Conservation (phyloP, 2,329 filamentous ascomycete species). For the Fusarium lateritium region DNA sequence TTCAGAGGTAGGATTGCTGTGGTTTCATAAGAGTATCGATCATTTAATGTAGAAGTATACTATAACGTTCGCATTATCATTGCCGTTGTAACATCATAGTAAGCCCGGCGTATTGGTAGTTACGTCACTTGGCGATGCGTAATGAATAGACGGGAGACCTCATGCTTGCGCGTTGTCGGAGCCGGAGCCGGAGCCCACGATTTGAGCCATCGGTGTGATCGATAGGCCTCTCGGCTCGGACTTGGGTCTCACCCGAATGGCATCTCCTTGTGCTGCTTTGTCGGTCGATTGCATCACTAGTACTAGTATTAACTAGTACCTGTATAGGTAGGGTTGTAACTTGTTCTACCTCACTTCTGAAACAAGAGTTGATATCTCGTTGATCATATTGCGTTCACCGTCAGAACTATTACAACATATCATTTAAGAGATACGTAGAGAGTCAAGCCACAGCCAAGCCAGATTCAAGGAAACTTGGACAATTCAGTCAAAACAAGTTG, state of each 20-base stretch:
- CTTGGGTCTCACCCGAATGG: slow-evolving; percentile 7
- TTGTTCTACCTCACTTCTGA: not conserved
- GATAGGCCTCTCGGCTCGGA: slow-evolving; percentile 22
- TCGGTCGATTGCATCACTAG: slow-evolving; percentile 10
- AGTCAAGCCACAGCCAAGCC: slow-evolving; percentile 25
- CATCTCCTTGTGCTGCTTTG: slow-evolving; percentile 20
- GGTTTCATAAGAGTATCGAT: too few relatives aligned
- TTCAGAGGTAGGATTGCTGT: too few relatives aligned
- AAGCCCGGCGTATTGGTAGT: too few relatives aligned
- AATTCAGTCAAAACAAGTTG: not conserved
- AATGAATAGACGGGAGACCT: too few relatives aligned
- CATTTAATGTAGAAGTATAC: too few relatives aligned
- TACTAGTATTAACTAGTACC: not conserved
- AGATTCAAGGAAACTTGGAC: slow-evolving; percentile 18
- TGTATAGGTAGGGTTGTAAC: not conserved
- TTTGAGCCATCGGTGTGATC: not conserved
- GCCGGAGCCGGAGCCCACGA: too few relatives aligned
- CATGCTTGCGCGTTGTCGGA: too few relatives aligned
- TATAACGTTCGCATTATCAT: too few relatives aligned
- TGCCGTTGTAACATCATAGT: too few relatives aligned
- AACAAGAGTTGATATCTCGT: not conserved
- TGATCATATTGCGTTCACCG: not conserved
- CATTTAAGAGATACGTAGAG: not conserved
- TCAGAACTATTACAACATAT: too few relatives aligned
- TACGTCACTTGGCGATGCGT: too few relatives aligned